phyloP scores from a whole-genome alignment of 768 basidiomycete genomes.

The Lentinus tigrinus region DNA sequence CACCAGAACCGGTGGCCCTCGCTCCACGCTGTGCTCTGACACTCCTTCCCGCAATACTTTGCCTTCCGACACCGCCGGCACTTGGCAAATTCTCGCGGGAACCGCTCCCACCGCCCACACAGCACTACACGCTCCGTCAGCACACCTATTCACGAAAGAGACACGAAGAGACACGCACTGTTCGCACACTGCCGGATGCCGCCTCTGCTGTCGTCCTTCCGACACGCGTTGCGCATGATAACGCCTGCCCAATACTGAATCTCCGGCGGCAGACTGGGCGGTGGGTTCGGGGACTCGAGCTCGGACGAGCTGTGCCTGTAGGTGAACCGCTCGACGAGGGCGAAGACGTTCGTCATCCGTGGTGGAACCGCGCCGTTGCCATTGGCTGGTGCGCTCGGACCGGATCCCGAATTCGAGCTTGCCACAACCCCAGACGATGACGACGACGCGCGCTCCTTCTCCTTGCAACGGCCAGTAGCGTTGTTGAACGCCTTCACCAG shows the following conservation, averaged over 20 bases:
- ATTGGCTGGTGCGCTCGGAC: slow-evolving; percentile 11
- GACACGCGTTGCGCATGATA: slow-evolving; percentile 99
- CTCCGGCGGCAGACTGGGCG: slow-evolving; percentile 74
- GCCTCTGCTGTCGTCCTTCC: slow-evolving; percentile 91
- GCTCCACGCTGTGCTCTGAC: slow-evolving; percentile 94
- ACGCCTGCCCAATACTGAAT: slow-evolving; percentile 99
- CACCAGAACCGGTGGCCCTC: slow-evolving; percentile 97
- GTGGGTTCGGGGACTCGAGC: slow-evolving; percentile 64
- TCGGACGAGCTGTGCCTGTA: slow-evolving; percentile 88
- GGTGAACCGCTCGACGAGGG: slow-evolving; percentile 94
- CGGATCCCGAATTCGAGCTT: background rate
- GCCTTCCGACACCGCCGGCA: slow-evolving; percentile 95
- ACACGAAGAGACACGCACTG: slow-evolving; percentile 50
- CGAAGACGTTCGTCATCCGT: slow-evolving; percentile 89
- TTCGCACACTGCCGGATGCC: slow-evolving; percentile 98
- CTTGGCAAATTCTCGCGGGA: slow-evolving; percentile 94
- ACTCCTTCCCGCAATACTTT: slow-evolving; percentile 98
- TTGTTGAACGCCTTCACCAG: slow-evolving; percentile 48
- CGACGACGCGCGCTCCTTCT: slow-evolving; percentile 35
- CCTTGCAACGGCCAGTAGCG: slow-evolving; percentile 46
- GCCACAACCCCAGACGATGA: slow-evolving; percentile 13
- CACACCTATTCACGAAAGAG: background rate
- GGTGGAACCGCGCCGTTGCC: slow-evolving; percentile 19
- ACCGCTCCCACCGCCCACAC: slow-evolving; percentile 92
- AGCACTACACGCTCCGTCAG: slow-evolving; percentile 49